A percentile compares a stretch with the other conserved stretches of the same genome.
These are phyloP conservation scores for Corylus avellana DNA, from an alignment of 306 rosid species.

Conservation along the genomic window DNA sequence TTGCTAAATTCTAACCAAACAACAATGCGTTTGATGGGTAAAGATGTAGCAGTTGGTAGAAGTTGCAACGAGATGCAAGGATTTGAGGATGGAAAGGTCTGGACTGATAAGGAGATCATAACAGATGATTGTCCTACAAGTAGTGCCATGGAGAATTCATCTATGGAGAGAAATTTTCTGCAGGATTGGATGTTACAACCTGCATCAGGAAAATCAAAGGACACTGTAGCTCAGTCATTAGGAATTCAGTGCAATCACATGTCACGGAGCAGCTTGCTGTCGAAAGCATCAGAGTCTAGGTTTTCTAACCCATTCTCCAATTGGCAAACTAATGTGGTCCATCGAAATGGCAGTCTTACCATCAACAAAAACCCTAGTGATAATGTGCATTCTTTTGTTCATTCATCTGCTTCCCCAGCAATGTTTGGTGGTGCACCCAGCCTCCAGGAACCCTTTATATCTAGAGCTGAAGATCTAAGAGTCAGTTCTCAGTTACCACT, in stretches of 20 bases:
- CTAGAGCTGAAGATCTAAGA: conserved; percentile 57
- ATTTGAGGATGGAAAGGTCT: conserved; percentile 49
- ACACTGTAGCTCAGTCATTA: conserved; percentile 31
- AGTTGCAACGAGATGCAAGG: conserved; percentile 61
- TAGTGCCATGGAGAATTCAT: conserved; percentile 37
- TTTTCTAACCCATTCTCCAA: conserved; percentile 41
- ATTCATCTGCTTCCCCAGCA: conserved; percentile 41
- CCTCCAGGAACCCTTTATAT: conserved; percentile 47
- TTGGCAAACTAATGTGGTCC: conserved; percentile 34
- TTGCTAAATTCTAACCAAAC: conserved; percentile 54
- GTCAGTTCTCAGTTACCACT: conserved; percentile 43
- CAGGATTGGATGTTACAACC: conserved; percentile 45
- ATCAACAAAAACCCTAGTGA: conserved; percentile 42
- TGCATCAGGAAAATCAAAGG: conserved; percentile 37
- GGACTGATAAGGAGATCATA: conserved; percentile 62
- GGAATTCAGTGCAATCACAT: conserved; percentile 39
- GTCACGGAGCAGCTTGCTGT: conserved; percentile 29
- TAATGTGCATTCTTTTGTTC: conserved; percentile 40
- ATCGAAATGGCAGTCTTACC: conserved; percentile 45
- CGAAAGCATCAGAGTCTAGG: conserved; percentile 37
- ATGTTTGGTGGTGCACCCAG: conserved; percentile 37
- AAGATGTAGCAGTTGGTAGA: conserved; percentile 90
- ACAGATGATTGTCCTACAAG: conserved; percentile 44
- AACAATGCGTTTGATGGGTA: conserved; percentile 98
- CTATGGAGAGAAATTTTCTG: conserved; percentile 45